phyloP scores from a whole-genome alignment of 805 yeast species.

The Candida jianshihensis region DNA sequence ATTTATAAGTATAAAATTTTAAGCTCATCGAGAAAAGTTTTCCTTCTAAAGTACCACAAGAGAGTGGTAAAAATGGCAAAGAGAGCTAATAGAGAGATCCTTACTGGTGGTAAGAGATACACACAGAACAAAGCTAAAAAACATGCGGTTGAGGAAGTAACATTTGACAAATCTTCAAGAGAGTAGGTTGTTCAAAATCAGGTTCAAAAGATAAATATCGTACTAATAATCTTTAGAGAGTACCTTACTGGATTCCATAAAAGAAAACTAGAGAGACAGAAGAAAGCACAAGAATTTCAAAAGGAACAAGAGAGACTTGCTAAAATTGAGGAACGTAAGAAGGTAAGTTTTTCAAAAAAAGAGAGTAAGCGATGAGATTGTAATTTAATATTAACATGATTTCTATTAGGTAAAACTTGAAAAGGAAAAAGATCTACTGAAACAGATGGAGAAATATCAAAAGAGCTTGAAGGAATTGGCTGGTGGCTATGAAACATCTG shows the following conservation, averaged over 20 bases:
- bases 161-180: constrained; percentile 74
- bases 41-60: no score
- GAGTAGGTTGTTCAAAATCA: constrained; percentile 23
- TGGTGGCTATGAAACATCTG: constrained; percentile 14
- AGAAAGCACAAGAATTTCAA: constrained; percentile 69
- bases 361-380: neutral
- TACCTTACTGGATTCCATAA: constrained; percentile 94
- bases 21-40: neutral
- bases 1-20: no score
- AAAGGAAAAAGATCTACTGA: constrained; percentile 56
- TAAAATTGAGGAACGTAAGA: constrained; percentile 69
- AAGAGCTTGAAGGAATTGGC: constrained; percentile 30
- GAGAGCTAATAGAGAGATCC: constrained; percentile 65
- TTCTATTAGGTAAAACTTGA: constrained; percentile 50
- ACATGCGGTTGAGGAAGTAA: constrained; percentile 75
- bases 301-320: constrained; percentile 73
- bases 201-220: neutral
- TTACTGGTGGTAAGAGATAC: constrained; percentile 82
- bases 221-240: constrained; percentile 33
- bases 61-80: constrained; percentile 12
- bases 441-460: constrained; percentile 53
- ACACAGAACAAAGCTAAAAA: constrained; percentile 59
- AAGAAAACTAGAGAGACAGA: constrained; percentile 81
- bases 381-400: neutral
- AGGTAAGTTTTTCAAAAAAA: constrained; percentile 21